Evolutionary conservation across 371 early-diverging fungal genomes (phyloP).

Genomic region (Mucor velutinosus): DNA sequence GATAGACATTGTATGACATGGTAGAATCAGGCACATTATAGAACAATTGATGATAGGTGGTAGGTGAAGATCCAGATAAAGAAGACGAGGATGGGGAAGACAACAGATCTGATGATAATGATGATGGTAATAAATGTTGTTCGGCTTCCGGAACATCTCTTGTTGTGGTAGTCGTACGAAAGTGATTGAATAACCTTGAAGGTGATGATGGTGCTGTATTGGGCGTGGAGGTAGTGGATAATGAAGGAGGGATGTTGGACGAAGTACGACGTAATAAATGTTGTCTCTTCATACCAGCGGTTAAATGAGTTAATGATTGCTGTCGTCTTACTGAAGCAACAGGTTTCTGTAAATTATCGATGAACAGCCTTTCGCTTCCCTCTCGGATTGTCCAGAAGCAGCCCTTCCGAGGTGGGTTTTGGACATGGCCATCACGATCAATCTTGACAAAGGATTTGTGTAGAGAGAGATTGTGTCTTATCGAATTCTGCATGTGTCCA

Average conservation of each 20-base stretch:
- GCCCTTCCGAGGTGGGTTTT: conserved; percentile 33
- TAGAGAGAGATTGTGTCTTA: conserved; percentile 95
- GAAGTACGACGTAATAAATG: conserved; percentile 8
- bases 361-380: conserved; percentile 32
- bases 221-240: neutral
- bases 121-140: conserved; percentile 8
- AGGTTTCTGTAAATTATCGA: conserved; percentile 32
- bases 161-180: conserved; percentile 4
- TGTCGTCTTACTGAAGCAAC: conserved; percentile 9
- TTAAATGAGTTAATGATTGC: conserved; percentile 5
- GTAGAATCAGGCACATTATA: conserved; percentile 17
- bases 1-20: conserved; percentile 24
- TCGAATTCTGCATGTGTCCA: conserved; percentile 83
- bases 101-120: conserved; percentile 18
- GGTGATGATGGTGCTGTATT: conserved; percentile 1
- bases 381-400: conserved; percentile 53
- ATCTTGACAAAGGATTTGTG: conserved; percentile 59
- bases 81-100: conserved; percentile 6
- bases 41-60: conserved; percentile 17
- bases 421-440: conserved; percentile 24
- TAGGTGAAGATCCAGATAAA: conserved; percentile 1
- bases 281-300: neutral
- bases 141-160: conserved; percentile 19
- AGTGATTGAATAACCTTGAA: neutral
- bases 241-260: neutral